A percentile compares a stretch with the other conserved stretches of the same genome.
phyloP scores from a whole-genome alignment of 73 alveolate species.

The Uronychia setigera region DNA sequence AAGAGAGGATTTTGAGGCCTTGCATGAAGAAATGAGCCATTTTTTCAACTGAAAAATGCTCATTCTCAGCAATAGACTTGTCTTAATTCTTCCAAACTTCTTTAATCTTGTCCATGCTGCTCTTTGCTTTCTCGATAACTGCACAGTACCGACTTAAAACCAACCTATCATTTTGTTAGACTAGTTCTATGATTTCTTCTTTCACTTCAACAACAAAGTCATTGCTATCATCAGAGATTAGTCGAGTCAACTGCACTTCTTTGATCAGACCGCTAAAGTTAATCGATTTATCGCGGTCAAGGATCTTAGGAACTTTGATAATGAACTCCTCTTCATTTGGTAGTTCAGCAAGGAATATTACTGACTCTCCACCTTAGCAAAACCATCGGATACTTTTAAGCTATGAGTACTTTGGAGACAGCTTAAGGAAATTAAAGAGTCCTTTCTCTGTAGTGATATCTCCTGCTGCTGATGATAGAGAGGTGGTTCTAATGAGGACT shows the following conservation, averaged over 20 bases:
- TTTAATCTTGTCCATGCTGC: conserved; percentile 4
- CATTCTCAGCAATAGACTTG: neutral
- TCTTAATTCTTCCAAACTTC: neutral
- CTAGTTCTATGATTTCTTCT: conserved; percentile 42
- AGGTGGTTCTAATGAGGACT: neutral
- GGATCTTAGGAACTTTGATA: neutral
- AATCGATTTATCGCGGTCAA: neutral
- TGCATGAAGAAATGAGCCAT: conserved; percentile 16
- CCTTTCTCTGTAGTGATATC: neutral
- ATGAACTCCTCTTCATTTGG: neutral
- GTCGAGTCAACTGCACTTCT: neutral
- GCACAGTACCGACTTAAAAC: conserved; percentile 19
- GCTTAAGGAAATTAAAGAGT: neutral
- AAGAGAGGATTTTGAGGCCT: neutral
- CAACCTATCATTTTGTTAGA: neutral
- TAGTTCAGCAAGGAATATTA: neutral
- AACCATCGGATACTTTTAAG: neutral
- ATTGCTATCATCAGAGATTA: neutral
- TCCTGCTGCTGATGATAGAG: neutral
- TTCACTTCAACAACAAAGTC: conserved; percentile 22
- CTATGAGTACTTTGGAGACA: neutral
- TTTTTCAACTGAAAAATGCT: conserved; percentile 19
- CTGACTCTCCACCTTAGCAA: neutral
- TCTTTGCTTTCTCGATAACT: conserved; percentile 37
- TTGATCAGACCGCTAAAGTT: neutral